Evolutionary conservation across 2,329 filamentous ascomycete species (phyloP).

Genomic region (Claviceps purpurea): DNA sequence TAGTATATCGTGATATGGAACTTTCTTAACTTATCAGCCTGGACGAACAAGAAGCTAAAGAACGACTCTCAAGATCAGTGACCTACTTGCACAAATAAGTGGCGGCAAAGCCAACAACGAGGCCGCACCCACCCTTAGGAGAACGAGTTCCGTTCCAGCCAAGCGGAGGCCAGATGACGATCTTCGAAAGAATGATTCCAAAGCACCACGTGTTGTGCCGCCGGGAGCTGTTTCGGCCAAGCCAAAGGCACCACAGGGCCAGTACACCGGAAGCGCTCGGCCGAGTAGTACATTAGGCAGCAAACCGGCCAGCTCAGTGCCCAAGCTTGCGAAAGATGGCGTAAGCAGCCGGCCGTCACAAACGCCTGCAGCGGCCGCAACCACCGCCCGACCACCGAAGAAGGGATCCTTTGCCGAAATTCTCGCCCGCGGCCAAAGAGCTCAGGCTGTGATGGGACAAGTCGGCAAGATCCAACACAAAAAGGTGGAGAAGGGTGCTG

Average conservation of each 20-base stretch:
- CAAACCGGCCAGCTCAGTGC: slow-evolving; percentile 13
- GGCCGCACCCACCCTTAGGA: slow-evolving; percentile 17
- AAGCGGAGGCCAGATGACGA: slow-evolving; percentile 49
- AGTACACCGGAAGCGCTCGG: slow-evolving; percentile 3
- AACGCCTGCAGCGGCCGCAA: slow-evolving; percentile 17
- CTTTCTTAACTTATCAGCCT: not conserved
- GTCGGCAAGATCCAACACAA: slow-evolving; percentile 66
- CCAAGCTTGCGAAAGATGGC: slow-evolving; percentile 9
- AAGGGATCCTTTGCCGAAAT: slow-evolving; percentile 65
- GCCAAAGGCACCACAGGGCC: not conserved
- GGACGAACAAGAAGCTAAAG: not conserved
- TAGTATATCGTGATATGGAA: slow-evolving; percentile 7
- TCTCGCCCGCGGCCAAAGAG: slow-evolving; percentile 56
- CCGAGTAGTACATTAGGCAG: slow-evolving; percentile 11
- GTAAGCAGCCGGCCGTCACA: slow-evolving; percentile 13
- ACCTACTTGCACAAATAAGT: slow-evolving; percentile 40
- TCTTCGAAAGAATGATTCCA: slow-evolving; percentile 25
- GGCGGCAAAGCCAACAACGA: slow-evolving; percentile 33
- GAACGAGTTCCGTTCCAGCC: slow-evolving; percentile 15
- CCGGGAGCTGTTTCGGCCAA: not conserved
- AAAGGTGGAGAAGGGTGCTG: slow-evolving; percentile 49
- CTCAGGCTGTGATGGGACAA: slow-evolving; percentile 45
- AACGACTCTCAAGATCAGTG: slow-evolving; percentile 17
- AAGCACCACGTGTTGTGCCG: slow-evolving; percentile 23
- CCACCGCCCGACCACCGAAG: slow-evolving; percentile 40